Evolutionary conservation across 129 eudicot species (phyloP).

Genomic region (Flaveria trinervia): DNA sequence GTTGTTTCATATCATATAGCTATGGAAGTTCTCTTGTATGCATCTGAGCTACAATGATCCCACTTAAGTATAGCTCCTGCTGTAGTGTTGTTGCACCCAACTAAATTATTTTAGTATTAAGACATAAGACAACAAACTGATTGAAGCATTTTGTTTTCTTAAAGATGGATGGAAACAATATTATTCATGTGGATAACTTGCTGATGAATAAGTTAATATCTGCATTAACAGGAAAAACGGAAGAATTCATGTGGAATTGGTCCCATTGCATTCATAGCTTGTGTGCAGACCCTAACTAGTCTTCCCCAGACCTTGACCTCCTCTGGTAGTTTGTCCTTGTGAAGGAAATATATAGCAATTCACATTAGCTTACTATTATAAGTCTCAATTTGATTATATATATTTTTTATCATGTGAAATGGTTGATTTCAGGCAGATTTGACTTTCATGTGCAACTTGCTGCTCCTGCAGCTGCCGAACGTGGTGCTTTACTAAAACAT

Average conservation of each 20-base stretch:
- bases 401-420: conserved; percentile 12
- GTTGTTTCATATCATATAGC: conserved; percentile 4
- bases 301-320: conserved; percentile 82
- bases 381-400: background rate
- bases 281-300: conserved; percentile 71
- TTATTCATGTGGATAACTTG: conserved; percentile 11
- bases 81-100: background rate
- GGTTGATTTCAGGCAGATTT: conserved; percentile 67
- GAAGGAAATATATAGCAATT: background rate
- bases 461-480: conserved; percentile 94
- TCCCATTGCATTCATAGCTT: conserved; percentile 85
- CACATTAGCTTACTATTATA: conserved; percentile 1
- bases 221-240: conserved; percentile 55
- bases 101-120: background rate
- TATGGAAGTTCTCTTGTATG: background rate
- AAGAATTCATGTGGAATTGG: conserved; percentile 77
- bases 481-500: conserved; percentile 74
- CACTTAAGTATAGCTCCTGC: conserved; percentile 9
- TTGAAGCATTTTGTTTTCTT: conserved; percentile 5
- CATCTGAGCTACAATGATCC: conserved; percentile 21
- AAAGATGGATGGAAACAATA: conserved; percentile 9
- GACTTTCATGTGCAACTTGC: conserved; percentile 94
- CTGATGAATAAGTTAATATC: conserved; percentile 2
- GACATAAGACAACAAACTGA: conserved; percentile 5
- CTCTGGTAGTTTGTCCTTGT: conserved; percentile 62